A percentile compares a stretch with the other conserved stretches of the same genome.
phyloP scores from a whole-genome alignment of 2,329 filamentous ascomycete species.

The Monilinia vaccinii-corymbosi region DNA sequence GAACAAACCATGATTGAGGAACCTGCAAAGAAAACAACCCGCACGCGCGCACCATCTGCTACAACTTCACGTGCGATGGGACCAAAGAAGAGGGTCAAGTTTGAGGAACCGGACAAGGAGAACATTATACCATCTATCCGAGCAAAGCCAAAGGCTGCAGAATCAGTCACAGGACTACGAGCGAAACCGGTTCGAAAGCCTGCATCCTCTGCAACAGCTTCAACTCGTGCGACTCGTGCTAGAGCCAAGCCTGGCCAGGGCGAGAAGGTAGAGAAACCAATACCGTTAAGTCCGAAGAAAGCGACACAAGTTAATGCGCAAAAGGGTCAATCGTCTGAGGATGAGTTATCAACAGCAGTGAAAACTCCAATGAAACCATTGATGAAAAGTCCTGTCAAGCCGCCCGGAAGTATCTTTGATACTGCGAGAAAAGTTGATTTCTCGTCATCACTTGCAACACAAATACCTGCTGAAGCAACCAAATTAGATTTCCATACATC shows the following conservation, averaged over 20 bases:
- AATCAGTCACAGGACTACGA: conserved; percentile 32
- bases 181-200: conserved; percentile 42
- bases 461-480: conserved; percentile 21
- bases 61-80: conserved; percentile 36
- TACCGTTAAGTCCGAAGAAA: conserved; percentile 56
- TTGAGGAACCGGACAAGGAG: conserved; percentile 54
- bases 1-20: conserved; percentile 27
- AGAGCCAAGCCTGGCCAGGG: conserved; percentile 26
- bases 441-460: conserved; percentile 24
- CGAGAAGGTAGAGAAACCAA: conserved; percentile 33
- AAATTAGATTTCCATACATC: conserved; percentile 32
- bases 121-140: conserved; percentile 42
- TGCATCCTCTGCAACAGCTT: conserved; percentile 24
- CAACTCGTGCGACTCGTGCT: conserved; percentile 26
- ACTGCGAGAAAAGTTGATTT: conserved; percentile 32
- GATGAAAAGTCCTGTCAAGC: conserved; percentile 48
- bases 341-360: conserved; percentile 47
- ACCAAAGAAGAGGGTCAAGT: conserved; percentile 53
- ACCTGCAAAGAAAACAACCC: conserved; percentile 32
- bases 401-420: conserved; percentile 30
- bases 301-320: conserved; percentile 44
- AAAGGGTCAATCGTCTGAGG: conserved; percentile 44
- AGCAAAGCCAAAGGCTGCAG: conserved; percentile 30
- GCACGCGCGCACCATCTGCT: conserved; percentile 28
- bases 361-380: conserved; percentile 43